These are phyloP conservation scores for Plantago lanceolata DNA, from an alignment of 305 asterid species.

Conservation along the genomic window DNA sequence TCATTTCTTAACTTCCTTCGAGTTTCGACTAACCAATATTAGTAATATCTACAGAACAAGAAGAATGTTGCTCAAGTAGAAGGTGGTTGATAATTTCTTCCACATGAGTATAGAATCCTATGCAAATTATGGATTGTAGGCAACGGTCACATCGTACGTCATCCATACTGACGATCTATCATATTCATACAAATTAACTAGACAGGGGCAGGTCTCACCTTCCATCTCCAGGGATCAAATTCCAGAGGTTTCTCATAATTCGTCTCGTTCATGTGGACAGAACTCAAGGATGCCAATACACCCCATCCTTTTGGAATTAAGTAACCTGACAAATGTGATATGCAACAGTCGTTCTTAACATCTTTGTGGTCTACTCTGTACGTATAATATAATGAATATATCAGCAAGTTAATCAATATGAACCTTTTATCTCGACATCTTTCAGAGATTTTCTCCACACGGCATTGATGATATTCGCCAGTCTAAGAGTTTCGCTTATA, in stretches of 20 bases:
- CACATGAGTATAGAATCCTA: not conserved
- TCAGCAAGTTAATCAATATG: not conserved
- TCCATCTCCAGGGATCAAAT: slow-evolving; percentile 95
- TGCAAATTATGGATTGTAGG: slow-evolving; percentile 8
- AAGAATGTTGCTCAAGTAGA: slow-evolving; percentile 8
- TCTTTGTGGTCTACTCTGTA: not conserved
- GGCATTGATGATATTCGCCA: slow-evolving; percentile 83
- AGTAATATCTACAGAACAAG: slow-evolving; percentile 16
- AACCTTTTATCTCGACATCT: slow-evolving; percentile 90
- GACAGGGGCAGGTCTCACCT: slow-evolving; percentile 34
- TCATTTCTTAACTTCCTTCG: not conserved
- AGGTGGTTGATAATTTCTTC: not conserved
- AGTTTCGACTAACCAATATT: slow-evolving; percentile 10
- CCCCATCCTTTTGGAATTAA: slow-evolving; percentile 95
- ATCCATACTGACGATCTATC: slow-evolving; percentile 3
- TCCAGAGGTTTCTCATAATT: slow-evolving; percentile 69
- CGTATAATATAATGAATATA: not conserved
- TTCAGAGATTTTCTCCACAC: slow-evolving; percentile 95
- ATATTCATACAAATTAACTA: not conserved
- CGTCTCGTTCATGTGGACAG: slow-evolving; percentile 78
- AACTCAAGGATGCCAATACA: slow-evolving; percentile 73
- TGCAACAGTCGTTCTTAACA: not conserved
- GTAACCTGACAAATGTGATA: slow-evolving; percentile 42
- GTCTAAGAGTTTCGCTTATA: slow-evolving; percentile 77
- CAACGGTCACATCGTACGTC: not conserved